phyloP scores from a whole-genome alignment of 2,329 filamentous ascomycete genomes.

The Penicillium polonicum region DNA sequence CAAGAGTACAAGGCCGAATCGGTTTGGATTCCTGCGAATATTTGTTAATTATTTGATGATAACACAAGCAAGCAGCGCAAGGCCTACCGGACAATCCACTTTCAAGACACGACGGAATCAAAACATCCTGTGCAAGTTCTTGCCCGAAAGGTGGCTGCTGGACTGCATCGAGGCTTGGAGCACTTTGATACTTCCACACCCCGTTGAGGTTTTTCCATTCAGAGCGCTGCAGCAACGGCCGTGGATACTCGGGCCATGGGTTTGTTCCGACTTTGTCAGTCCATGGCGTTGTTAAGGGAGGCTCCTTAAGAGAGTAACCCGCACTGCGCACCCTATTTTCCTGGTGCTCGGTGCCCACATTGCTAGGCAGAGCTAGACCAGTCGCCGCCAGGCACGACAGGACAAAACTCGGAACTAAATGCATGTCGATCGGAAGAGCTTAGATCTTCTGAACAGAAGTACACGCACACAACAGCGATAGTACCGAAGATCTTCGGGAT shows the following conservation, averaged over 20 bases:
- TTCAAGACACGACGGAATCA: constrained; percentile 56
- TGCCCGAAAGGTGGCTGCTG: constrained; percentile 47
- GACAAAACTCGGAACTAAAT: constrained; percentile 11
- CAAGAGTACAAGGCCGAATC: constrained; percentile 44
- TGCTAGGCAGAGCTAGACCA: constrained; percentile 13
- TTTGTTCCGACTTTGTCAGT: constrained; percentile 48
- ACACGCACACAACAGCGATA: neutral
- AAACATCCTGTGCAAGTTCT: constrained; percentile 44
- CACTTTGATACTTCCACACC: constrained; percentile 48
- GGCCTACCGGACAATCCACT: constrained; percentile 51
- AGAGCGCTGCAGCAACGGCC: constrained; percentile 47
- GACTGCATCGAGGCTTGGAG: constrained; percentile 39
- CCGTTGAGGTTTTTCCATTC: constrained; percentile 53
- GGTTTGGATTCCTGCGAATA: constrained; percentile 38
- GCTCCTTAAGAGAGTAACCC: constrained; percentile 41
- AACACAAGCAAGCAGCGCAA: neutral
- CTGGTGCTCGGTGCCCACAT: neutral
- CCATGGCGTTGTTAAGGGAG: constrained; percentile 48
- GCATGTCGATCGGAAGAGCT: constrained; percentile 12
- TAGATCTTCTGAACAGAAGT: neutral
- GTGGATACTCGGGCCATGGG: constrained; percentile 52
- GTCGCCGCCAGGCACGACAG: constrained; percentile 14
- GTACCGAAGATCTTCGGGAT: neutral
- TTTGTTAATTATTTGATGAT: neutral
- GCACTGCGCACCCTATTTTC: constrained; percentile 16